These are phyloP conservation scores for Taphrina pruni DNA, from an alignment of 1,139 yeast species.

Conservation along the genomic window DNA sequence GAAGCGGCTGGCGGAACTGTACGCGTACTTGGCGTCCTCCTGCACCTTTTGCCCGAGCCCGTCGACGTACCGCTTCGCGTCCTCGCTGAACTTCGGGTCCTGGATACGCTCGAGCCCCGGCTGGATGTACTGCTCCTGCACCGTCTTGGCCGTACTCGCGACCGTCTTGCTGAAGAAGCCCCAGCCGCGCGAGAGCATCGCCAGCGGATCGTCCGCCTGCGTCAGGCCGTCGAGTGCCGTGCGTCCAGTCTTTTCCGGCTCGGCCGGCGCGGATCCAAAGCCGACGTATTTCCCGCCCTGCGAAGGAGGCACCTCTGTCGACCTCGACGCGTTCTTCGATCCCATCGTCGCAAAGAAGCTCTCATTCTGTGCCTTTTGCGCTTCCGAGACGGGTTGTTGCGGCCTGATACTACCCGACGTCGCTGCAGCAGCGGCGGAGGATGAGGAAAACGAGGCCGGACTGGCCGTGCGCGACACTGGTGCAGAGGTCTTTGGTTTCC, in stretches of 20 bases:
- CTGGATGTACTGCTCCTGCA: constrained; percentile 83
- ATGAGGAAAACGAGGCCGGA: constrained; percentile 37
- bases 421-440: not conserved
- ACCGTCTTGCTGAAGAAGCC: constrained; percentile 85
- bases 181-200: constrained; percentile 91
- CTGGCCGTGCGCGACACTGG: constrained; percentile 26
- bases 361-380: constrained; percentile 66
- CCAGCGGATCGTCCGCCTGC: constrained; percentile 79
- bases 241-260: constrained; percentile 31
- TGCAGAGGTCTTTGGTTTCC: constrained; percentile 41
- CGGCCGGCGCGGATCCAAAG: constrained; percentile 73
- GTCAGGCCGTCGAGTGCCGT: constrained; percentile 51
- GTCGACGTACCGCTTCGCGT: constrained; percentile 28
- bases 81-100: constrained; percentile 62
- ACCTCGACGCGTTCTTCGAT: constrained; percentile 69
- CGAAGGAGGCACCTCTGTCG: constrained; percentile 83
- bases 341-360: constrained; percentile 83
- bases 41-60: constrained; percentile 34
- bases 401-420: constrained; percentile 13
- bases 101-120: constrained; percentile 85
- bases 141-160: constrained; percentile 80
- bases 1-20: constrained; percentile 28
- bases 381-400: constrained; percentile 21
- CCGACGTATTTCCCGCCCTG: constrained; percentile 94
- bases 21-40: constrained; percentile 39